Percentiles rank a stretch among this genome's conserved stretches.
phyloP scores from a whole-genome alignment of 2,329 filamentous ascomycete genomes.

The Cladosporium sp. region DNA sequence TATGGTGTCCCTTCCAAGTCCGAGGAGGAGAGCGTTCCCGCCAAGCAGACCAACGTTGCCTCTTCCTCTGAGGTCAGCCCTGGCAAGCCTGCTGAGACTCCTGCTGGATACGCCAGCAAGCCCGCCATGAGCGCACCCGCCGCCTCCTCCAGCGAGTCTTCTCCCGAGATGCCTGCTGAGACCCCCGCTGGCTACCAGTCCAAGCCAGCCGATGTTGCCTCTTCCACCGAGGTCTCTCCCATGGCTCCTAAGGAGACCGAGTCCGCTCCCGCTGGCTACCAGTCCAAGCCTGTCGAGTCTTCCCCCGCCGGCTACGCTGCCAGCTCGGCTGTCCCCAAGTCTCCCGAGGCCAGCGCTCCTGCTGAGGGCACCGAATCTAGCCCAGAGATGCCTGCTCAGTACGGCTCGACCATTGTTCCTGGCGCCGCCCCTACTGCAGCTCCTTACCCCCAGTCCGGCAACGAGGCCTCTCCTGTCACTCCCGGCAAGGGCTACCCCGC shows the following conservation, averaged over 20 bases:
- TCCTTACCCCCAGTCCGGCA: constrained; percentile 27
- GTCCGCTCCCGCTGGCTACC: neutral
- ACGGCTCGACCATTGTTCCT: constrained; percentile 41
- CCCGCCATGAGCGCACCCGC: neutral
- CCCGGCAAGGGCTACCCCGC: neutral
- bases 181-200: neutral
- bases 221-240: neutral
- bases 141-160: neutral
- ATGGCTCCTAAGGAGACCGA: neutral
- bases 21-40: constrained; percentile 1
- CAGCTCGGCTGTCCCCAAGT: neutral
- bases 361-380: constrained; percentile 1
- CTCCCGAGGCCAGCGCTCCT: constrained; percentile 17
- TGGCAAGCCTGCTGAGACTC: neutral
- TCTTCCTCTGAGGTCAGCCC: neutral
- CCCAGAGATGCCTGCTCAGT: constrained; percentile 17
- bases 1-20: neutral
- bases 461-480: neutral
- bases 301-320: neutral
- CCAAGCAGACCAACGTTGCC: constrained; percentile 5
- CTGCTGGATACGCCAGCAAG: constrained; percentile 10
- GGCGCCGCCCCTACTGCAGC: constrained; percentile 41
- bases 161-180: neutral
- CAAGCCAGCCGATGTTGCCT: constrained; percentile 7
- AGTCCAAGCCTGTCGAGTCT: neutral